Evolutionary conservation across 495 filamentous ascomycete species (phyloP).

Genomic region (Penicillium mononematosum): DNA sequence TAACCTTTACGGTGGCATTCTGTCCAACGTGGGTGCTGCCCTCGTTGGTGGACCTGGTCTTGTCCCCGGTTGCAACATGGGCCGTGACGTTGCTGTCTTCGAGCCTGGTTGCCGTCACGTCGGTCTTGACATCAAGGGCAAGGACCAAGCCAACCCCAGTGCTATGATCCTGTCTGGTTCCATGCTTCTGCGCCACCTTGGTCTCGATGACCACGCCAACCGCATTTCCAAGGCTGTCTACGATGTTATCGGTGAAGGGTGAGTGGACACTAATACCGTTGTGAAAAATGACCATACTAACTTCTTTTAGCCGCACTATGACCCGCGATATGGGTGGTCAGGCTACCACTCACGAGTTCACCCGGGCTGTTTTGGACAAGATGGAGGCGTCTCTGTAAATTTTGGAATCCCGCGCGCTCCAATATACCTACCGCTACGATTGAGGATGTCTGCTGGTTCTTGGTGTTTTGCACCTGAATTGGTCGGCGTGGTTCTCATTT

Average conservation of each 20-base stretch:
- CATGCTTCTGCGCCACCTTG: slow-evolving; percentile 95
- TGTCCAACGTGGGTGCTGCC: slow-evolving; percentile 97
- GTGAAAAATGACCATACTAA: slow-evolving; percentile 35
- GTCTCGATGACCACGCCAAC: slow-evolving; percentile 95
- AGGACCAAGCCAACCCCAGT: slow-evolving; percentile 97
- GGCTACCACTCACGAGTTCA: slow-evolving; percentile 90
- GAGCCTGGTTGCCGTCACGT: slow-evolving; percentile 99
- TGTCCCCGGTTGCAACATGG: slow-evolving; percentile 99
- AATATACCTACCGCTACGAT: slow-evolving; percentile 26
- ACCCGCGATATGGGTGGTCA: slow-evolving; percentile 95
- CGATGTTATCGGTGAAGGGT: slow-evolving; percentile 92
- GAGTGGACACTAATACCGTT: slow-evolving; percentile 38
- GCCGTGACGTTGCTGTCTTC: slow-evolving; percentile 95
- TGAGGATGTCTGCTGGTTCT: slow-evolving; percentile 15
- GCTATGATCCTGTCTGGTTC: slow-evolving; percentile 90
- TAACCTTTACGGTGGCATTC: slow-evolving; percentile 96
- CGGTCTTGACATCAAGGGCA: slow-evolving; percentile 97
- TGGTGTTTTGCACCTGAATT: slow-evolving; percentile 15
- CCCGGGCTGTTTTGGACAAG: slow-evolving; percentile 83
- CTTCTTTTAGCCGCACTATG: slow-evolving; percentile 62
- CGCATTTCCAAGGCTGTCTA: slow-evolving; percentile 97
- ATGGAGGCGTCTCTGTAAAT: slow-evolving; percentile 70
- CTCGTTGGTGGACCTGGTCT: slow-evolving; percentile 98
- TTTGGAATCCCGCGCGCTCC: slow-evolving; percentile 15
- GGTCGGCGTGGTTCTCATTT: slow-evolving; percentile 23